Evolutionary conservation across 2,329 filamentous ascomycete species (phyloP).

Genomic region (Neopestalotiopsis rosae): DNA sequence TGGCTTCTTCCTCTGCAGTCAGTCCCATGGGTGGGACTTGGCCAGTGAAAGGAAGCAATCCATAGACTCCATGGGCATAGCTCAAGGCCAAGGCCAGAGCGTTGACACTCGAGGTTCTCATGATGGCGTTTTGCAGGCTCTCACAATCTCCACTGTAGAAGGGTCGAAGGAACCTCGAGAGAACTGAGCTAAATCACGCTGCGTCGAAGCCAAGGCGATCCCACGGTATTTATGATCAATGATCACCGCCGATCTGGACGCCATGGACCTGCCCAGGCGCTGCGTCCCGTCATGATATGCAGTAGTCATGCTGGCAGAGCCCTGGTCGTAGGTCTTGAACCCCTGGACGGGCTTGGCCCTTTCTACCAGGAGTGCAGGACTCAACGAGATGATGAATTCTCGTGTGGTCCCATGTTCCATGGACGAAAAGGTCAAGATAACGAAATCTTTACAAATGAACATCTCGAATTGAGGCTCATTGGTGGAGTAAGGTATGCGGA

Average conservation of each 20-base stretch:
- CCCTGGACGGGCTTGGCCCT: background rate
- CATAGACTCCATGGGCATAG: constrained; percentile 21
- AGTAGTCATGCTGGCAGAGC: background rate
- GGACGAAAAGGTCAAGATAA: constrained; percentile 10
- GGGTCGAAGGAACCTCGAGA: background rate
- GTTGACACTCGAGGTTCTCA: constrained; percentile 23
- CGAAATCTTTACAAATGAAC: background rate
- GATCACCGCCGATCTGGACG: background rate
- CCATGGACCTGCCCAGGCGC: background rate
- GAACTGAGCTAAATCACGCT: background rate
- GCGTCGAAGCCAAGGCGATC: background rate
- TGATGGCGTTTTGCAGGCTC: background rate
- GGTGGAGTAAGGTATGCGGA: constrained; percentile 3
- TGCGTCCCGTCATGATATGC: constrained; percentile 10
- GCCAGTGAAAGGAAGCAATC: constrained; percentile 25
- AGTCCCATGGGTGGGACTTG: constrained; percentile 24
- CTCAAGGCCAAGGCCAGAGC: constrained; percentile 18
- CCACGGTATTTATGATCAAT: background rate
- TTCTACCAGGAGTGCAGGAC: background rate
- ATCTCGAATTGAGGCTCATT: constrained; percentile 13
- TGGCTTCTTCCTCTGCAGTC: constrained; percentile 21
- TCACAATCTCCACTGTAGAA: background rate
- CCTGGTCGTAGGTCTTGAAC: background rate
- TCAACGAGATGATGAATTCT: background rate
- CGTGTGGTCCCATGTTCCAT: background rate